phyloP scores from a whole-genome alignment of 1,139 yeast genomes.

The Magnusiomyces tetraspermus region DNA sequence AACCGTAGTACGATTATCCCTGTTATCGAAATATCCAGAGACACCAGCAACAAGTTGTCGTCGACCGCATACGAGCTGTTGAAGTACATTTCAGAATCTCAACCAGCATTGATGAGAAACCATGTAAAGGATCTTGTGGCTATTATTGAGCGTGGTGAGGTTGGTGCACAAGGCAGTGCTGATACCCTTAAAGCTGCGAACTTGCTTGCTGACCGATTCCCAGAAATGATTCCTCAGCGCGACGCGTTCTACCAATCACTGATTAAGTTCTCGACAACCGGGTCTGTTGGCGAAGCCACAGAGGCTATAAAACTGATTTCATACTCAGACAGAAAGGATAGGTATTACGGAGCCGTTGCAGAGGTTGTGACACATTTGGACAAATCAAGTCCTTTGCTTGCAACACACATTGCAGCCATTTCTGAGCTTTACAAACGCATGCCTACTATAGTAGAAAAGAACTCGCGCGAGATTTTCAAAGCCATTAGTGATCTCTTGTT shows the following conservation, averaged over 20 bases:
- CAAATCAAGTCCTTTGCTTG: slow-evolving; percentile 31
- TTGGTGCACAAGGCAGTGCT: slow-evolving; percentile 27
- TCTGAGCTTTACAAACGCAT: slow-evolving; percentile 51
- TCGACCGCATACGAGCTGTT: slow-evolving; percentile 44
- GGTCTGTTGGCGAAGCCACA: slow-evolving; percentile 54
- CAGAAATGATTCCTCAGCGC: slow-evolving; percentile 30
- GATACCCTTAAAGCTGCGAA: slow-evolving; percentile 51
- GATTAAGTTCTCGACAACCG: slow-evolving; percentile 40
- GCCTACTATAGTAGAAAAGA: slow-evolving; percentile 44
- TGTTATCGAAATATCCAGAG: slow-evolving; percentile 42
- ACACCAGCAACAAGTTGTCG: slow-evolving; percentile 29
- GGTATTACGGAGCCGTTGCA: slow-evolving; percentile 33
- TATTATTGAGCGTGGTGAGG: slow-evolving; percentile 31
- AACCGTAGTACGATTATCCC: slow-evolving; percentile 57
- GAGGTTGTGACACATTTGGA: slow-evolving; percentile 34
- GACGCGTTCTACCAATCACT: slow-evolving; percentile 31
- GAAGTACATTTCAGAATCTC: slow-evolving; percentile 48
- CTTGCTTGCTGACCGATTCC: slow-evolving; percentile 46
- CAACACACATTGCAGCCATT: slow-evolving; percentile 51
- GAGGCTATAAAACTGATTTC: slow-evolving; percentile 56
- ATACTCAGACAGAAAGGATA: slow-evolving; percentile 36
- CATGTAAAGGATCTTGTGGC: slow-evolving; percentile 47
- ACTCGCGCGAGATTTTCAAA: slow-evolving; percentile 47
- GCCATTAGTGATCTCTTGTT: slow-evolving; percentile 45
- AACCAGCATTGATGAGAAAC: slow-evolving; percentile 57